These are phyloP conservation scores for Nigrospora sphaerica DNA, from an alignment of 2,329 filamentous ascomycete species.

Conservation along the genomic window DNA sequence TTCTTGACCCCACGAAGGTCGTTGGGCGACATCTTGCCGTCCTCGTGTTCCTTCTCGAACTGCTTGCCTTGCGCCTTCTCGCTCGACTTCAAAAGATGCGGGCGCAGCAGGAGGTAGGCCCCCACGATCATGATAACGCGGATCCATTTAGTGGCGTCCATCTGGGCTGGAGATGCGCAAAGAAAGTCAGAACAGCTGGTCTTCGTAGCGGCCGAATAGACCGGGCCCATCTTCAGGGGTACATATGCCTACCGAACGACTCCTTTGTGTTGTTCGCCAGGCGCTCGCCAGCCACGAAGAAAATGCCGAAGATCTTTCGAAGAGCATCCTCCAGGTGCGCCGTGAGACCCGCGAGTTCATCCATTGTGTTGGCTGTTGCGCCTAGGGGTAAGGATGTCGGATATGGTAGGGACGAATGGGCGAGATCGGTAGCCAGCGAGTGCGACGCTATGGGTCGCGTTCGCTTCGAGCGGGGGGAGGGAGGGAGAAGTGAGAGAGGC, in stretches of 20 bases:
- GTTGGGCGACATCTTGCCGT: slow-evolving; percentile 55
- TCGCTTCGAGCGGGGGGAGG: too few species aligned
- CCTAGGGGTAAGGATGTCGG: neutral
- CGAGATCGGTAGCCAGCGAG: too few species aligned
- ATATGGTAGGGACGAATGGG: too few species aligned
- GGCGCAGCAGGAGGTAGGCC: slow-evolving; percentile 66
- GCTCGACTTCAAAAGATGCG: slow-evolving; percentile 64
- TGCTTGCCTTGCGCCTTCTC: slow-evolving; percentile 56
- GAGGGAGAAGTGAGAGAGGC: too few species aligned
- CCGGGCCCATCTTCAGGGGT: too few species aligned
- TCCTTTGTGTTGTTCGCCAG: slow-evolving; percentile 40
- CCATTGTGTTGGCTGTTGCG: slow-evolving; percentile 12
- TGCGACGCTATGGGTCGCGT: too few species aligned
- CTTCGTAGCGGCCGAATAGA: too few species aligned
- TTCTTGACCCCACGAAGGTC: slow-evolving; percentile 48
- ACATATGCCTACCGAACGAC: slow-evolving; percentile 27
- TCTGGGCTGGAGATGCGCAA: neutral
- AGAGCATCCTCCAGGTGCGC: slow-evolving; percentile 19
- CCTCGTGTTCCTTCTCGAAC: slow-evolving; percentile 52
- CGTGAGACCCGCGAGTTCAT: slow-evolving; percentile 21
- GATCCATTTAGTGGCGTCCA: slow-evolving; percentile 38
- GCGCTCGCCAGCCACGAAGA: slow-evolving; percentile 21
- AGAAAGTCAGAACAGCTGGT: neutral
- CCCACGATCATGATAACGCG: slow-evolving; percentile 66
- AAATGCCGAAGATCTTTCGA: slow-evolving; percentile 16